Conservation (phyloP, 352 stramenopile species). For the Phytophthora rubi region DNA sequence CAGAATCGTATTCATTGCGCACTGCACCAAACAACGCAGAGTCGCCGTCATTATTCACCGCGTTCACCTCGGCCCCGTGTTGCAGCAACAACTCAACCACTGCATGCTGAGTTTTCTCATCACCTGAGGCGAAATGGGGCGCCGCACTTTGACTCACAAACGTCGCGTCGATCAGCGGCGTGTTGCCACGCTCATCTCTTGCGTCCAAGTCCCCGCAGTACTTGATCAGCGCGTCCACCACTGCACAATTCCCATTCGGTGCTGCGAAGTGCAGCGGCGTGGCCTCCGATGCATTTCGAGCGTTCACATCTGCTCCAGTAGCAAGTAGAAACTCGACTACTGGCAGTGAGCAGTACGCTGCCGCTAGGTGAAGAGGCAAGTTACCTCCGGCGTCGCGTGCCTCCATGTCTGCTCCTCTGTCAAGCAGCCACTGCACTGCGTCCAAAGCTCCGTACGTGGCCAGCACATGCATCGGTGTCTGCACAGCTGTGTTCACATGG, state of each 20-base stretch:
- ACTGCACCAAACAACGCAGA: constrained; percentile 42
- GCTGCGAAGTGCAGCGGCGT: constrained; percentile 47
- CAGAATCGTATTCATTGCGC: constrained; percentile 21
- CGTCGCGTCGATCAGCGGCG: constrained; percentile 42
- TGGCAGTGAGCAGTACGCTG: constrained; percentile 36
- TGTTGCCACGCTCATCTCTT: constrained; percentile 38
- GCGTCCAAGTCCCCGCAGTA: constrained; percentile 39
- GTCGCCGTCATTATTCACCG: constrained; percentile 33
- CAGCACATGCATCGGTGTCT: constrained; percentile 47
- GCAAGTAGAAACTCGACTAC: constrained; percentile 27
- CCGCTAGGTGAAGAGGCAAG: constrained; percentile 47
- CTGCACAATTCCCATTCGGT: constrained; percentile 35
- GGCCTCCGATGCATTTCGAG: constrained; percentile 28
- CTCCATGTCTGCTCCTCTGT: constrained; percentile 41
- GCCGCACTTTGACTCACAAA: constrained; percentile 41
- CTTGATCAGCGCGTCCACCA: constrained; percentile 37
- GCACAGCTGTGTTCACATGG: constrained; percentile 26
- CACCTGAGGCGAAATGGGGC: constrained; percentile 43
- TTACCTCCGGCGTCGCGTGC: constrained; percentile 39
- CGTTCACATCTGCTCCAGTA: constrained; percentile 35
- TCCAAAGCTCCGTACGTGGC: constrained; percentile 30
- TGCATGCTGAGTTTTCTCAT: constrained; percentile 32
- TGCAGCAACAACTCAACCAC: constrained; percentile 38
- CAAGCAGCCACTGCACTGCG: constrained; percentile 37
- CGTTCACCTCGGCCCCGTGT: constrained; percentile 38